Percentiles rank a stretch among this genome's conserved stretches.
Conservation (phyloP, 129 eudicot species). For the Arctium lappa region DNA sequence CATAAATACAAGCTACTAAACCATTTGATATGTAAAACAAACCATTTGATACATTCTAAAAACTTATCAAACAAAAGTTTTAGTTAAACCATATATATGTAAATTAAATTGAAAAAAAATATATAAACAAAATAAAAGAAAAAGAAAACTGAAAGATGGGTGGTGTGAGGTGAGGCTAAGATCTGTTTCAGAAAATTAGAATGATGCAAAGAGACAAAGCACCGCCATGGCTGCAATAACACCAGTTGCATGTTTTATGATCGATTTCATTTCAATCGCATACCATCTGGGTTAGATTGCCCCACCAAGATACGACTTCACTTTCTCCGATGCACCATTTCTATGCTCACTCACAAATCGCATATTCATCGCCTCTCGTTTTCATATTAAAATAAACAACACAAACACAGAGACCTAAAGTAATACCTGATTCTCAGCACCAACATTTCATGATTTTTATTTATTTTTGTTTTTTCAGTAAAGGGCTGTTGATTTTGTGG, state of each 20-base stretch:
- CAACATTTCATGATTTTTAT: not conserved
- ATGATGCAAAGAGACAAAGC: not conserved
- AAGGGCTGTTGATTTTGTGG: slow-evolving; percentile 11
- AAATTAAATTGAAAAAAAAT: too few relatives aligned
- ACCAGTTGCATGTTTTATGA: not conserved
- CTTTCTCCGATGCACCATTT: not conserved
- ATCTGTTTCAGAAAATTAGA: not conserved
- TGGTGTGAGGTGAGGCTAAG: not conserved
- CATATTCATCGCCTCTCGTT: not conserved
- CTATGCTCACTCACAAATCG: not conserved
- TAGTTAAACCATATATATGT: too few relatives aligned
- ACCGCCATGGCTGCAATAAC: slow-evolving; percentile 13
- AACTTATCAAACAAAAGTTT: too few relatives aligned
- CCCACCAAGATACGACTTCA: slow-evolving; percentile 11
- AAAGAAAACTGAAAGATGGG: not conserved
- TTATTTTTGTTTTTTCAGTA: not conserved
- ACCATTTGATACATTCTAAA: too few relatives aligned
- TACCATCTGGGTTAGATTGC: slow-evolving; percentile 9
- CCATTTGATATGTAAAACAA: too few relatives aligned
- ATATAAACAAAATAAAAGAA: too few relatives aligned
- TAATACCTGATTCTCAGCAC: too few relatives aligned
- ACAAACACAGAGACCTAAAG: not conserved
- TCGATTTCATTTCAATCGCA: not conserved
- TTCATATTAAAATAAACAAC: too few relatives aligned
- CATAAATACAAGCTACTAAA: too few relatives aligned